These are phyloP conservation scores for Eutrema japonicum DNA, from an alignment of 345 rosid species.

Conservation along the genomic window DNA sequence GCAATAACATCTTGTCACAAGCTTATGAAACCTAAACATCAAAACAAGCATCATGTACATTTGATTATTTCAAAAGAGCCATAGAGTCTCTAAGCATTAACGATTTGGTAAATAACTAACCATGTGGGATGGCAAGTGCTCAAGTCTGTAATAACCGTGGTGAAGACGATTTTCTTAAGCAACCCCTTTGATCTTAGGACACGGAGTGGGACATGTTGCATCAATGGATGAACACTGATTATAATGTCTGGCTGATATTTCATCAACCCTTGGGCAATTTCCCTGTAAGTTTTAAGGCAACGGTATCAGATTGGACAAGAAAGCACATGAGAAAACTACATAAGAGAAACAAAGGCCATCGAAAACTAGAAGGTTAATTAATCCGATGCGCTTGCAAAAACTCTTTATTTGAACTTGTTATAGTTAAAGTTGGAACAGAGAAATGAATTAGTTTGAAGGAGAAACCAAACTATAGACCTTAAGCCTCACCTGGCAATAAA, in stretches of 20 bases:
- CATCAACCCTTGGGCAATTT: conserved; percentile 96
- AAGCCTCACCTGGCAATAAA: conserved; percentile 89
- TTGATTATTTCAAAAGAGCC: neutral
- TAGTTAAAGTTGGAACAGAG: neutral
- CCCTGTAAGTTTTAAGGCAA: conserved; percentile 53
- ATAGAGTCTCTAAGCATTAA: conserved; percentile 6
- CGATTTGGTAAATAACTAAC: conserved; percentile 45
- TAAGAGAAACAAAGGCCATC: conserved; percentile 1
- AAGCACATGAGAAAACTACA: neutral
- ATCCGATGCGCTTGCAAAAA: neutral
- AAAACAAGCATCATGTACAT: conserved; percentile 20
- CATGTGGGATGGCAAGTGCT: conserved; percentile 99
- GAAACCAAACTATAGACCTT: neutral
- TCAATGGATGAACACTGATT: conserved; percentile 94
- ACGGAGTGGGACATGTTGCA: conserved; percentile 99
- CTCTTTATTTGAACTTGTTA: neutral
- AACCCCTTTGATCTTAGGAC: conserved; percentile 88
- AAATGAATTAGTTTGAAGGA: neutral
- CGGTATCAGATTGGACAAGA: conserved; percentile 24
- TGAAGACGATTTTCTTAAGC: conserved; percentile 83
- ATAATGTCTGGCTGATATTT: conserved; percentile 96
- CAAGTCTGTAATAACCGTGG: conserved; percentile 93
- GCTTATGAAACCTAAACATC: conserved; percentile 92
- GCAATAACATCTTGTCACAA: conserved; percentile 98
- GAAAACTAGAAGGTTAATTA: neutral